Evolutionary conservation across 176 grass and related monocot genomes (phyloP), one percentile per base, ranked within the genome.

Genomic region (Oryza rufipogon): DNA sequence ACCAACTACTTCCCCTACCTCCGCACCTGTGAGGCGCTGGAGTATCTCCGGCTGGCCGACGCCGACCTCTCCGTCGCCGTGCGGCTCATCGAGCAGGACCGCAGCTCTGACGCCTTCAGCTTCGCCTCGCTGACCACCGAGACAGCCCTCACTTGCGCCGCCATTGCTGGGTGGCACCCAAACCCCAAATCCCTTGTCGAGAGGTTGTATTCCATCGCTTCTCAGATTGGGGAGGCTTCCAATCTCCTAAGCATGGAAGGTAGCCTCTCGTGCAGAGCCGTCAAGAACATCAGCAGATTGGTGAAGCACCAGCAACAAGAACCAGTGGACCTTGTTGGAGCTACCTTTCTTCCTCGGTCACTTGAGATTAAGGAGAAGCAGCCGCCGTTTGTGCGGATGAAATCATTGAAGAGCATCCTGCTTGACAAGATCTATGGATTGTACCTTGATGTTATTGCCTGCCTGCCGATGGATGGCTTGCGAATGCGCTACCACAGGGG

Each of bases 391-490:
- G 23, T 83, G 6, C 23, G 2, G 9, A 64, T 22, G 4, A 22
- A 56, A 20, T 66, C 75, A 28, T 14, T 86, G 38, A n/a, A 33
- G 4, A 70, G 41, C 76, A 7, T 60, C 19, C 41, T 86, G 38
- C 67, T 79, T 2, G 54, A 79, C 2, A 86, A 49, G 11, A 65
- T 86, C 13, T 49, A 86, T 17, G 20, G 58, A 19, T 1, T 73
- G 1, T 86, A 86, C 76, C 68, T 79, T 6, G 4, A 86, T 1
- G 76, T 25, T 1, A 41, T 73, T 11, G 68, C 84, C 3, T 13
- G 9, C 12, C 69, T 86, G 44, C 84, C 76, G 4, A 22, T 8
- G 41, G 13, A 36, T n/a, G 68, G 0, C 9, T 1, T 80, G 68
- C 69, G 56, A 1, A 23, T 0, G 20, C 30, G 30, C 54, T 48